Conservation (phyloP, 345 rosid species). For the Eucalyptus polyanthemos region DNA sequence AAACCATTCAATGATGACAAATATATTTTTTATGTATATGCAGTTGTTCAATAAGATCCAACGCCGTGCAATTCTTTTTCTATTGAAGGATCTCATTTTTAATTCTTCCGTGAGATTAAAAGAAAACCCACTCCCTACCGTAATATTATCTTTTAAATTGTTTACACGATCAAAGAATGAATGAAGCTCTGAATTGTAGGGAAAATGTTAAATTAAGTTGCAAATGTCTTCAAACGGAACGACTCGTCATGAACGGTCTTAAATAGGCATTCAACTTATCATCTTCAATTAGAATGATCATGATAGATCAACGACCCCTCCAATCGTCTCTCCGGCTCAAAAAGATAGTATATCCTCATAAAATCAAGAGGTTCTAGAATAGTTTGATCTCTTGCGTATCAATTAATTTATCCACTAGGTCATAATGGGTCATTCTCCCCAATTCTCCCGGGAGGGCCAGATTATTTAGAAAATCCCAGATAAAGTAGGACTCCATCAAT, state of each 20-base stretch:
- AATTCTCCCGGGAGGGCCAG: too few relatives aligned
- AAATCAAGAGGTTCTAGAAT: too few relatives aligned
- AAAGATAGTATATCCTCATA: too few relatives aligned
- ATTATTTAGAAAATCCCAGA: not conserved
- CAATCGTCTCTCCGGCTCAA: not conserved
- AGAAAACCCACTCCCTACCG: not conserved
- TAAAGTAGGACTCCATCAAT: not conserved
- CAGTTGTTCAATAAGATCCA: not conserved
- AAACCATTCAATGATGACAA: not conserved
- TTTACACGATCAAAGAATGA: not conserved
- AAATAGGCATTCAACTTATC: not conserved
- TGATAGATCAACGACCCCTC: not conserved
- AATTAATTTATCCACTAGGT: too few relatives aligned
- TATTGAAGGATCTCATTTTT: not conserved
- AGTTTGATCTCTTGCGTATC: too few relatives aligned
- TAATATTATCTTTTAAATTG: not conserved
- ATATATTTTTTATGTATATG: too few relatives aligned
- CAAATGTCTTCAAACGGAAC: not conserved
- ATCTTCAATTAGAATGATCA: too few relatives aligned
- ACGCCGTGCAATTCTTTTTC: not conserved
- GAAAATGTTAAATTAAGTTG: not conserved
- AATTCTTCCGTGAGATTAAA: not conserved
- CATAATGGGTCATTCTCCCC: too few relatives aligned
- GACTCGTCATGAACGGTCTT: fast-evolving
- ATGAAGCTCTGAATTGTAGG: not conserved